phyloP scores from a whole-genome alignment of 495 filamentous ascomycete genomes.

The Rhypophila decipiens region DNA sequence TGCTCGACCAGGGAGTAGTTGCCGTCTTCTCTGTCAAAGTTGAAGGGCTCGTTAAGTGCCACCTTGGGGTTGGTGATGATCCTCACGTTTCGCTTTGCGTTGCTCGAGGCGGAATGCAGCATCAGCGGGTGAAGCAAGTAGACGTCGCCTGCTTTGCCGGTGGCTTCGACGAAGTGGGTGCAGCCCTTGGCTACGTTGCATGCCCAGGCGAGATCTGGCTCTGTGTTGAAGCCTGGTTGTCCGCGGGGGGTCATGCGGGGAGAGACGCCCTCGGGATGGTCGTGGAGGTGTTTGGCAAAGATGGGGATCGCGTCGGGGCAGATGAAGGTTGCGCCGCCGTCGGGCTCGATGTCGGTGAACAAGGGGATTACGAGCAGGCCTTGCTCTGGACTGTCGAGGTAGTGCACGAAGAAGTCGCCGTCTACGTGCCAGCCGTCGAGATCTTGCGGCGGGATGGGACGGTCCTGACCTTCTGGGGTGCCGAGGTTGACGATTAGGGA shows the following conservation, averaged over 20 bases:
- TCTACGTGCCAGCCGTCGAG: constrained; percentile 67
- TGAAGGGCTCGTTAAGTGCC: constrained; percentile 55
- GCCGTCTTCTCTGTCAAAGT: constrained; percentile 54
- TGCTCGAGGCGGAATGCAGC: constrained; percentile 60
- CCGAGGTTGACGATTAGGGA: constrained; percentile 70
- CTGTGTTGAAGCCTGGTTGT: constrained; percentile 30
- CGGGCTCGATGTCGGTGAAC: constrained; percentile 56
- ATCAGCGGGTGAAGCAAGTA: constrained; percentile 68
- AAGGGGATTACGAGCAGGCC: constrained; percentile 63
- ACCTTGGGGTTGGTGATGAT: constrained; percentile 73
- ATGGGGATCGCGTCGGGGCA: constrained; percentile 51
- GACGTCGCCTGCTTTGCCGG: constrained; percentile 59
- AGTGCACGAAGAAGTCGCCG: constrained; percentile 73
- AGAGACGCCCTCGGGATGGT: constrained; percentile 62
- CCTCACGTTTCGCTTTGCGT: constrained; percentile 50
- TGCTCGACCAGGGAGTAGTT: constrained; percentile 63
- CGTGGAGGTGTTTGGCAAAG: constrained; percentile 54
- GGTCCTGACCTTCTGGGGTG: constrained; percentile 46
- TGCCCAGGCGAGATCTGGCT: constrained; percentile 49
- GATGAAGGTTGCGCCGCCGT: constrained; percentile 64
- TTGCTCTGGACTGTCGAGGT: constrained; percentile 68
- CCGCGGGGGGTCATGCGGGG: constrained; percentile 57
- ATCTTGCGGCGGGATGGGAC: constrained; percentile 40
- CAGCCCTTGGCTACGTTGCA: constrained; percentile 37
- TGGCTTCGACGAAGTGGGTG: constrained; percentile 58